phyloP scores from a whole-genome alignment of 2,329 filamentous ascomycete genomes.

The Cyphellophora attinorum region DNA sequence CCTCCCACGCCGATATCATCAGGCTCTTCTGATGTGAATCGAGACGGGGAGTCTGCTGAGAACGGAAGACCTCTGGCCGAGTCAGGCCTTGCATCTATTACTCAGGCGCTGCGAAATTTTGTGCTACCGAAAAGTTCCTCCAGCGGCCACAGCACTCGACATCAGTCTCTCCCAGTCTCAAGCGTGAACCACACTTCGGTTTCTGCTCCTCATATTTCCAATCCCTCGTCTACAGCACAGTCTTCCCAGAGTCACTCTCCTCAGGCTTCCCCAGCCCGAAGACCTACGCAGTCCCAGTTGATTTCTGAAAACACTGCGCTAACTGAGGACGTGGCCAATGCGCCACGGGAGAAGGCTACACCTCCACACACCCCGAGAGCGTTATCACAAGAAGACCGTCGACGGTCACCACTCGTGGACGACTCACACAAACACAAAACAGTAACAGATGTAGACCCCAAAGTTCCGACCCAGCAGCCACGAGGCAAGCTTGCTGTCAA shows the following conservation, averaged over 20 bases:
- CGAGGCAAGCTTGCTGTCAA: slow-evolving; percentile 86
- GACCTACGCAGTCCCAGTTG: slow-evolving; percentile 30
- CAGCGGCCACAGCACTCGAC: slow-evolving; percentile 30
- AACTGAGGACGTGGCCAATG: slow-evolving; percentile 64
- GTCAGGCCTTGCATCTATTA: slow-evolving; percentile 30
- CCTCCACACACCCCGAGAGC: slow-evolving; percentile 83
- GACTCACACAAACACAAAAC: slow-evolving; percentile 3
- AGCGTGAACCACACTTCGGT: slow-evolving; percentile 56
- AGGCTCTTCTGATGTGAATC: slow-evolving; percentile 33
- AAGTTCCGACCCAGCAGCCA: slow-evolving; percentile 56
- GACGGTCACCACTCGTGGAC: slow-evolving; percentile 17
- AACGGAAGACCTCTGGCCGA: slow-evolving; percentile 28
- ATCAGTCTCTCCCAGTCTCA: slow-evolving; percentile 49
- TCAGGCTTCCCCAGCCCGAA: slow-evolving; percentile 40
- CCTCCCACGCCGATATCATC: slow-evolving; percentile 35
- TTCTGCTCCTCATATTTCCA: slow-evolving; percentile 60
- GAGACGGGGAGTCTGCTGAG: slow-evolving; percentile 32
- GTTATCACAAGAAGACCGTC: slow-evolving; percentile 55
- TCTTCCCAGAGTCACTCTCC: slow-evolving; percentile 39
- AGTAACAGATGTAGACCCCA: slow-evolving; percentile 15
- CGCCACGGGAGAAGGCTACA: slow-evolving; percentile 68
- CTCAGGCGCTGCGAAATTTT: slow-evolving; percentile 35
- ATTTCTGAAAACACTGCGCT: slow-evolving; percentile 52
- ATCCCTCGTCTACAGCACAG: slow-evolving; percentile 48
- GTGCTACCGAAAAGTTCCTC: slow-evolving; percentile 27